Evolutionary conservation across 768 basidiomycete genomes (phyloP), one percentile per base, ranked within the genome.

Genomic region (Hygrophoropsis aurantiaca): DNA sequence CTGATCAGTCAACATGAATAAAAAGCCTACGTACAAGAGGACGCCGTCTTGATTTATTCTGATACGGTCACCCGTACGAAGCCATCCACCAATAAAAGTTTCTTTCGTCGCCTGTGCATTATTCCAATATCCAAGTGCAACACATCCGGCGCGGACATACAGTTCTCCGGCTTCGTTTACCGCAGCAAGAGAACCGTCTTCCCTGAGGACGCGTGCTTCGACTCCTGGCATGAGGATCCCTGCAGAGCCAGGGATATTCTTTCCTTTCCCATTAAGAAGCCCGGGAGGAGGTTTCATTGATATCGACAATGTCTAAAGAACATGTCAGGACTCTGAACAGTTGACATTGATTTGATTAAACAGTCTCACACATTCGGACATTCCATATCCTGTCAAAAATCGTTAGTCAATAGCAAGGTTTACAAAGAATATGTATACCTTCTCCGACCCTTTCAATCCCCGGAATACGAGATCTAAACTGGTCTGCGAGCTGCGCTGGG

Each of bases 51-150:
- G 70, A 51, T 86, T 78, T 4, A 81, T 77, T 32, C 74, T 66
- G 58, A 90, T 85, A 44, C 74, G 70, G 61, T 92, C 89, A 3
- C 90, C 90, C 0, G 87, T 90, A 44, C 70, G 72, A 20, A 92
- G 54, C 90, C 90, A 92, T 16, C 87, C 86, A 37, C 78, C 72
- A 11, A 46, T 53, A 57, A 90, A 91, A 1, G 87, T 83, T 54
- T 80, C 79, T 41, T 68, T 67, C 20, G 80, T 87, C 0, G 86
- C 84, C 49, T 77, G 72, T 41, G 80, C 75, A 58, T 90, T 85
- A 37, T 81, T 79, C 79, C 80, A 84, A 61, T 91, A 92, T 0
- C 89, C 89, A 0, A 80, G 58, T 0, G 80, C 77, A 23, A 88
- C 60, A 50, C 79, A 84, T 0, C 48, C 59, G 13, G 84, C 76